Base-by-base conservation (phyloP, 208 protist species). In the Leishmania lainsoni region DNA sequence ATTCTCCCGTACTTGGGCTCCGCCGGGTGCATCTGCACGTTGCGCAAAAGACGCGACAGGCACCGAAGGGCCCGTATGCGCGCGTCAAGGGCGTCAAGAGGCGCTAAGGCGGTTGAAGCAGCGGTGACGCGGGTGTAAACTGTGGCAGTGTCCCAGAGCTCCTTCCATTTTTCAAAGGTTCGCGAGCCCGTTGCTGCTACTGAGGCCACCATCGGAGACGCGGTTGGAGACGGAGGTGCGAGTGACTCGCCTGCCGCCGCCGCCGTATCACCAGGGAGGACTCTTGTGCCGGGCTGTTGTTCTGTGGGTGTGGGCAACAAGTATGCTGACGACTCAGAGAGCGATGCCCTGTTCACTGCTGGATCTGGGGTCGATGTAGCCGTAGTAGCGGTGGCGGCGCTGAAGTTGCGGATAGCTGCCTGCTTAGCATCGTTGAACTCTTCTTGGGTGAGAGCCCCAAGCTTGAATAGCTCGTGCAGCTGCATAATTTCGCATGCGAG, bases 341-440 rank as follows among this genome's bases (percentile, higher is more conserved):
- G 14, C 49, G 49, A 14, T 22, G 65, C n/a, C 17, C 26, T 69
- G 35, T 12, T 69, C 9, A 35, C 9, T 49, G 70, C 48, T 68
- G 22, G 9, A 20, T 49, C 70, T n/a, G 63, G 58, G 0, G 49
- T 68, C 26, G 29, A 6, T 8, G 49, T 3, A 10, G 66, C 12
- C 16, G 59, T 0, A 5, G 76, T 5, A 52, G 54, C 42, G 35
- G 72, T 32, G 42, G 73, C 35, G 42, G 74, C n/a, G 16, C 51
- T 80, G 71, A 84, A 87, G 54, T 51, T 81, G 29, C 75, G 69
- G 20, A 91, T 86, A 16, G 86, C 79, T 8, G 79, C 83, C 52
- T 88, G 85, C 78, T 94, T 96, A 17, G 91, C 90, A 14, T 75
- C 39, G 45, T 88, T 87, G 75, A 93, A 95, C 83, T 94, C 90